Base-by-base conservation (phyloP, 495 filamentous ascomycete species). In the Cenococcum geophilum region DNA sequence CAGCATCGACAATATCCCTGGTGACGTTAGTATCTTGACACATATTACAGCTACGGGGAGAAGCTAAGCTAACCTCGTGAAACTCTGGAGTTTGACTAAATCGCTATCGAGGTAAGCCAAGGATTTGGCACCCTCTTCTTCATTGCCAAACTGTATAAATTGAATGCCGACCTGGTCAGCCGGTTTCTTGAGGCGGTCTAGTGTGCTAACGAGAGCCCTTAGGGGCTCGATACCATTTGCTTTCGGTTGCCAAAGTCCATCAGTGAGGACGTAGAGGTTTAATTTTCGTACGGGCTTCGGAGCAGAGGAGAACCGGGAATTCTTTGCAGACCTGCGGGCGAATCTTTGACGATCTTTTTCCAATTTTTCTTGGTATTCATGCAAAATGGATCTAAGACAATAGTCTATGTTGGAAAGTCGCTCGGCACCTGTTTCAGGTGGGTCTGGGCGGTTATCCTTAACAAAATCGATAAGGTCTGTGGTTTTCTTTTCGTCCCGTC, bases 101-200 rank as follows among this genome's bases (percentile, higher is more conserved):
- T 6, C 27, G 6, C 6, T 32, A 32, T 32, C 27, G 27, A 32
- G 27, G 6, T 32, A 32, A 32, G 27, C 2, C 6, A 32, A 32
- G 6, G 3, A 59, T 37, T 51, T 37, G 35, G 53, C 66, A 5
- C 71, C 73, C n/a, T 59, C 60, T 32, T 56, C 23, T 47, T 72
- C 60, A 34, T 76, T 58, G 9, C 75, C 76, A 53, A 77, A 76
- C 1, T 69, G 73, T 42, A 78, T 73, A 66, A 76, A 76, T 55
- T 77, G 74, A 42, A 78, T 71, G 5, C 69, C 73, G 50, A 73
- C 63, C 48, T 71, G 63, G 16, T 64, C 61, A 22, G 59, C 57
- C 10, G 61, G 61, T 23, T 64, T 27, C 0, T 62, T 50, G 4
- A 71, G 21, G 14, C 53, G 21, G 37, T 60, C 35, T 16, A 73